Evolutionary conservation across 805 yeast genomes (phyloP), one percentile per base, ranked within the genome.

Genomic region (Pichia paraexigua): DNA sequence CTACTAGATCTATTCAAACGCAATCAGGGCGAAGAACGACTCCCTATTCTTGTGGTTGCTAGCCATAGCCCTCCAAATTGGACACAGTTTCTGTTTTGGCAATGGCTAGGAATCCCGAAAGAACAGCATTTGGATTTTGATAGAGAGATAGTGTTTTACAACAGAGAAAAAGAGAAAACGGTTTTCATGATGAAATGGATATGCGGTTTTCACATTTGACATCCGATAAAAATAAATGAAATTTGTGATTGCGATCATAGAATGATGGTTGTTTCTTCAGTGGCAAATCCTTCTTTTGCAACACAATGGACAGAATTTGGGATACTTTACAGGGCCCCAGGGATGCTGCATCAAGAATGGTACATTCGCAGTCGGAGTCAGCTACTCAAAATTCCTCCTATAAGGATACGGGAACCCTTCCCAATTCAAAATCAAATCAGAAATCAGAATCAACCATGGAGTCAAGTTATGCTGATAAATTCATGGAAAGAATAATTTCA

Each of bases 401-500:
- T 35, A 20, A 20, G 6, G 35, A 2, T 5, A 30, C n/a, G 17
- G 20, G 20, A 6, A 17, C 39, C 2, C 20, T n/a, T n/a, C 39
- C 20, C 20, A 11, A n/a, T 35, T 35, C 39, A 35, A n/a, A 10
- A 7, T 35, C 20, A n/a, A 35, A 35, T 17, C 20, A 17, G 11
- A 35, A 35, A n/a, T 7, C 39, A 17, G 39, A 35, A 17, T 2
- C 18, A 24, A 9, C 37, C 10, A 28, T 25, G 2, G 30, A 21
- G 6, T 37, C 46, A 15, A 48, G 41, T 11, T 61, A 85, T 61
- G 74, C 87, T 0, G 95, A 88, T 58, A 83, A 82, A 50, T 66
- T 88, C 50, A 76, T 88, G 57, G 96, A 89, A 60, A 77, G 82
- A 60, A 70, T 87, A 47, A 68, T 88, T 9, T 71, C 81, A 22